phyloP scores from a whole-genome alignment of 495 filamentous ascomycete species.

The Chaetomium fimeti region DNA sequence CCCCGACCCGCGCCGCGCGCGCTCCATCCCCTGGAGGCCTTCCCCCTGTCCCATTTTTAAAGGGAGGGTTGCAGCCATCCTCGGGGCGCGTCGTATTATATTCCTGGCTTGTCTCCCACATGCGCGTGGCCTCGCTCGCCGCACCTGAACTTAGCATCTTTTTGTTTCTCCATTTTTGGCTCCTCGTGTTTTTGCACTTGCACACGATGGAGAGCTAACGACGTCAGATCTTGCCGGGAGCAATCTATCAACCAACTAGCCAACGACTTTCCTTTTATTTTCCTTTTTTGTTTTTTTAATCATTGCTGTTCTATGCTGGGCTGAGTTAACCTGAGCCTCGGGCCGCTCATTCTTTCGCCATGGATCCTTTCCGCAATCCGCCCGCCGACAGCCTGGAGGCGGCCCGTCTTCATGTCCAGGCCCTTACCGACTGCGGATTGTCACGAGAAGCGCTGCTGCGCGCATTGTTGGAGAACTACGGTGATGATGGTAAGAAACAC shows the following conservation, averaged over 20 bases:
- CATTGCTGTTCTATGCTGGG: conserved; percentile 9
- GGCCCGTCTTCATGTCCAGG: conserved; percentile 37
- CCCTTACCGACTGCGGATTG: conserved; percentile 34
- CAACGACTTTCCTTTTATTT: conserved; percentile 3
- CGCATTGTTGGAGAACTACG: conserved; percentile 34
- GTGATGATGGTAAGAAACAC: conserved; percentile 22
- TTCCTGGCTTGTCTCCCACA: conserved; percentile 11
- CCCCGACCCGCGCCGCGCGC: conserved; percentile 9
- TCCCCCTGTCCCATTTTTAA: conserved; percentile 2
- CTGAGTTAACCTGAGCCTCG: conserved; percentile 12
- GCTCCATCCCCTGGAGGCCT: neutral
- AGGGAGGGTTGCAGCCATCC: conserved; percentile 1
- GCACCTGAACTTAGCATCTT: conserved; percentile 41
- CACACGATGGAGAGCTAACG: conserved; percentile 13
- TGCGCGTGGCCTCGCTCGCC: conserved; percentile 22
- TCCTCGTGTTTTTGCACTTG: conserved; percentile 2
- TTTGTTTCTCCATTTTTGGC: conserved; percentile 21
- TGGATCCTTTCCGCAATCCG: conserved; percentile 47
- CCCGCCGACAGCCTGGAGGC: conserved; percentile 35
- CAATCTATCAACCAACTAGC: neutral
- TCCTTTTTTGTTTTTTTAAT: conserved; percentile 26
- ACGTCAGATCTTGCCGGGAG: conserved; percentile 12
- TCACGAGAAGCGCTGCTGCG: conserved; percentile 36
- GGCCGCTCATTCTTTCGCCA: conserved; percentile 11
- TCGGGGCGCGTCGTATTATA: conserved; percentile 13